Evolutionary conservation across 2,329 filamentous ascomycete genomes (phyloP), one percentile per base, ranked within the genome.

Genomic region (Epichloe scottii): DNA sequence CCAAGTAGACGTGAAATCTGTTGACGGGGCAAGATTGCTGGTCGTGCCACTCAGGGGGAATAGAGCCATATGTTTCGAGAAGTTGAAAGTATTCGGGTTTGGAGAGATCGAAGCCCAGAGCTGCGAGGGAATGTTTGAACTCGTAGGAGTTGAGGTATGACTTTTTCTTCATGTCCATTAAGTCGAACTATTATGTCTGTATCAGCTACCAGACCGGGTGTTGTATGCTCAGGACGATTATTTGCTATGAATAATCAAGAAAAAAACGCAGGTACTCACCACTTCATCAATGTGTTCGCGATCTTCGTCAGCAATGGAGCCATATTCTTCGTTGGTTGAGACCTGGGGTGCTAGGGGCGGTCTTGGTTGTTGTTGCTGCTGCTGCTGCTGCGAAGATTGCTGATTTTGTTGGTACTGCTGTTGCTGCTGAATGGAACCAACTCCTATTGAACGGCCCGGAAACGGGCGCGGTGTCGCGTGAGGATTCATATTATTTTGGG

Each of bases 81-180:
- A 94, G 81, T 44, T 78, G 73, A 61, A 91, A 84, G 54, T 95
- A 89, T 60, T 95, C 89, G 55, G 82, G 75, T 67, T 95, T 95
- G 53, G 88, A 79, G 47, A 95, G 76, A 62, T 94, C 89, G 72
- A 97, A 97, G 57, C 93, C 93, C 1, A 98, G 82, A 3, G 93
- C 93, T 66, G 94, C 93, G 61, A 97, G 84, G 54, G 91, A 89
- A 71, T 97, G 93, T 69, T 93, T 91, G 66, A 97, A 87, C 71
- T 98, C 93, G 72, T 97, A 93, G 74, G 95, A 97, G 73, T 97
- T 91, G 64, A 98, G 88, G 68, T 87, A 83, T 45, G 84, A 80
- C 71, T 97, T 90, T 67, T 94, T 91, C 75, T 97, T 91, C 63
- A 95, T 85, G 67, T 97, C 93, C 76, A 98, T 97, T 57, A 97